phyloP scores from a whole-genome alignment of 2,329 filamentous ascomycete genomes.

The Hawksworthiomyces lignivorus region DNA sequence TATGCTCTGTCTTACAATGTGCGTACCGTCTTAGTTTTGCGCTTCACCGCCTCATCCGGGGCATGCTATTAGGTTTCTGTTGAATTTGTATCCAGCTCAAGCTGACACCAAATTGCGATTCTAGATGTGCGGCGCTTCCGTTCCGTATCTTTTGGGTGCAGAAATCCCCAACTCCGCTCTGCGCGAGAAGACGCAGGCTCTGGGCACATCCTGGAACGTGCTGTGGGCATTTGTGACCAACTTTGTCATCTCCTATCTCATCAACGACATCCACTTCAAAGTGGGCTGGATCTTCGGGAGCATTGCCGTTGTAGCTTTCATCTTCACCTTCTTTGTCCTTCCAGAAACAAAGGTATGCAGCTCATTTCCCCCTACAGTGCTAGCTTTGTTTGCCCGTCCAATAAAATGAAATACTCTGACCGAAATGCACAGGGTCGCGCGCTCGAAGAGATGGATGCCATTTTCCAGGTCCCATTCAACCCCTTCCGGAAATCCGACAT shows the following conservation, averaged over 20 bases:
- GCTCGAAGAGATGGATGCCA: conserved; percentile 13
- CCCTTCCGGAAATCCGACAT: conserved; percentile 5
- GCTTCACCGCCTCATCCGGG: no score
- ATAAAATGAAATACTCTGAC: no score
- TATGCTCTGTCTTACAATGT: conserved; percentile 14
- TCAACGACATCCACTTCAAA: conserved; percentile 14
- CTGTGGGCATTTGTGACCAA: conserved; percentile 18
- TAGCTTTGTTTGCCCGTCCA: no score
- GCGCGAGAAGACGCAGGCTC: conserved; percentile 18
- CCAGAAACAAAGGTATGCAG: conserved; percentile 15
- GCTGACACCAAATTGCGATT: no score
- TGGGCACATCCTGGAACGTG: conserved; percentile 18
- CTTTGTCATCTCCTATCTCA: conserved; percentile 18
- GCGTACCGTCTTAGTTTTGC: no score
- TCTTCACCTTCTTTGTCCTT: conserved; percentile 16
- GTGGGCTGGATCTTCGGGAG: conserved; percentile 19
- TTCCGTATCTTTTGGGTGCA: conserved; percentile 16
- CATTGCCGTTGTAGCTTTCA: conserved; percentile 13
- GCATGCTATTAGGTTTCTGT: no score
- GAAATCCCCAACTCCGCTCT: conserved; percentile 17
- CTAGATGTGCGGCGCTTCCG: conserved; percentile 11
- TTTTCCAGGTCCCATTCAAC: conserved; percentile 9
- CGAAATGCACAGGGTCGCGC: no score
- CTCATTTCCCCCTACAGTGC: no score
- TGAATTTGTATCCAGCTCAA: no score